These are phyloP conservation scores for Colletotrichum noveboracense DNA, from an alignment of 2,329 filamentous ascomycete genomes.

Conservation along the genomic window DNA sequence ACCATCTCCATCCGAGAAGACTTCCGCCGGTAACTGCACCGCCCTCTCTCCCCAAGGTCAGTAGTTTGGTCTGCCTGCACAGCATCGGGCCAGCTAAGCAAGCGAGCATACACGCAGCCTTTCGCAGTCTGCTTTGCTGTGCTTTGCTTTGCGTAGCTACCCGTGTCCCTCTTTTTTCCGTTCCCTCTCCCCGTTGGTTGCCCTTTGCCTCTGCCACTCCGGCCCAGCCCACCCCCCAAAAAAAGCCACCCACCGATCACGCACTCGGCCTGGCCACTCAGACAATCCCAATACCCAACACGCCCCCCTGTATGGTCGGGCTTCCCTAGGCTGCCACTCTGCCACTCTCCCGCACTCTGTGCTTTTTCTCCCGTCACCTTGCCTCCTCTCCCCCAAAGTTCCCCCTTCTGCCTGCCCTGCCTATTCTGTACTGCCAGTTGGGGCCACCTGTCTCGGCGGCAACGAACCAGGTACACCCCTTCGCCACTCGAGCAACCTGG, in stretches of 20 bases:
- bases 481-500: slow-evolving; percentile 24
- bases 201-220: neutral
- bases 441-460: slow-evolving; percentile 34
- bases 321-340: slow-evolving; percentile 17
- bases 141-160: neutral
- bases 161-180: neutral
- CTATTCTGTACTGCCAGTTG: slow-evolving; percentile 30
- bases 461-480: slow-evolving; percentile 20
- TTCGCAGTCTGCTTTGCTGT: neutral
- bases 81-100: neutral
- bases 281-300: neutral
- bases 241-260: slow-evolving; percentile 11
- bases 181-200: neutral
- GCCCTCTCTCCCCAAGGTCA: slow-evolving; percentile 10
- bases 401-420: neutral
- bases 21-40: slow-evolving; percentile 9
- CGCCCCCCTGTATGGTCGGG: slow-evolving; percentile 10
- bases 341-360: neutral
- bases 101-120: neutral
- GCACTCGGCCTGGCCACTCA: slow-evolving; percentile 12
- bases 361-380: neutral
- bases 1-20: neutral
- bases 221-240: neutral
- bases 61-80: neutral
- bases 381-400: slow-evolving; percentile 11